Percentiles rank a stretch among this genome's conserved stretches.
Conservation (phyloP, 495 filamentous ascomycete genomes). For the Elasticomyces elasticus region DNA sequence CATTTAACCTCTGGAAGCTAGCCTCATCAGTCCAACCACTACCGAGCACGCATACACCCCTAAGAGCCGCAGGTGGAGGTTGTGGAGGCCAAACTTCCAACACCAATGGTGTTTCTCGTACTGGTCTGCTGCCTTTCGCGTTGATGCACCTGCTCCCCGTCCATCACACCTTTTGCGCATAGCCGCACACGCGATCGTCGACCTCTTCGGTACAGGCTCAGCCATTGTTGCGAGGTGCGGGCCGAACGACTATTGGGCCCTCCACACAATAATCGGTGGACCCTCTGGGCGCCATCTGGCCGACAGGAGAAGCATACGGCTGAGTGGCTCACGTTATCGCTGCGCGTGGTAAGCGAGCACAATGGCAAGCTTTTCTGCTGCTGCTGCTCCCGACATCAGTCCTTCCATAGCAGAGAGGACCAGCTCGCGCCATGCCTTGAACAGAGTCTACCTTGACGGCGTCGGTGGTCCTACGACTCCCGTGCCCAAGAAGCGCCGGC, state of each 20-base stretch:
- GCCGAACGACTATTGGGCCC: background rate
- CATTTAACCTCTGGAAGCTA: no score
- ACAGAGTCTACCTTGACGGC: slow-evolving; percentile 1
- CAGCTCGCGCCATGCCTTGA: slow-evolving; percentile 16
- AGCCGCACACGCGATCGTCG: background rate
- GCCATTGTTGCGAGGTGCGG: background rate
- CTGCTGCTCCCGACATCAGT: background rate
- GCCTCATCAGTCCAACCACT: no score
- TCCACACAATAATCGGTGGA: background rate
- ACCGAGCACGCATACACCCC: background rate
- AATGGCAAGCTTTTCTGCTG: background rate
- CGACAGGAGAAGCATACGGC: background rate
- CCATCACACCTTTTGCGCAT: background rate
- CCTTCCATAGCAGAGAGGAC: slow-evolving; percentile 11
- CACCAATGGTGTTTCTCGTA: background rate
- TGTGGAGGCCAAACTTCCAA: background rate
- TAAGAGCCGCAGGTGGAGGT: background rate
- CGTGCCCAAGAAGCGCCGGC: slow-evolving; percentile 6
- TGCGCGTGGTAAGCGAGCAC: background rate
- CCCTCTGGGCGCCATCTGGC: background rate
- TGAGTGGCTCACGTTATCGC: background rate
- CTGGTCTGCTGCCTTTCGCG: background rate
- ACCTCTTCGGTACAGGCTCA: background rate
- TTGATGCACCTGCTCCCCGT: background rate
- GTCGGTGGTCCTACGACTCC: slow-evolving; percentile 8